These are phyloP conservation scores for Apiotrichum gamsii DNA, from an alignment of 1,284 basidiomycete species.

Conservation along the genomic window DNA sequence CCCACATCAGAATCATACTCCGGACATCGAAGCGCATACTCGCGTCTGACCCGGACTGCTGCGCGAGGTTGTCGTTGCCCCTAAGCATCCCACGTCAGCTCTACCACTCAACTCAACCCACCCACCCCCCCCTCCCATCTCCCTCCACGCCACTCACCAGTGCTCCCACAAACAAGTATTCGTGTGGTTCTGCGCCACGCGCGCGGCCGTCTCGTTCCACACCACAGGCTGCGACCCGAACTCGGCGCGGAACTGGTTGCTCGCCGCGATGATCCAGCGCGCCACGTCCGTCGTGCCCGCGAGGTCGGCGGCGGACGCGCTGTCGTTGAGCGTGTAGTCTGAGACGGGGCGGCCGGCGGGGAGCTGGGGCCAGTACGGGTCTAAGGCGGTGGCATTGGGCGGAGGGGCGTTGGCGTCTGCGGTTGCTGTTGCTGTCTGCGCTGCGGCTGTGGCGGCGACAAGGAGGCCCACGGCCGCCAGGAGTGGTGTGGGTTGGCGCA, in stretches of 20 bases:
- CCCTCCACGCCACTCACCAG: conserved; percentile 6
- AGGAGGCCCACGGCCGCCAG: too few relatives aligned
- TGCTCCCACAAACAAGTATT: conserved; percentile 15
- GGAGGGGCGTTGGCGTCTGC: conserved; percentile 4
- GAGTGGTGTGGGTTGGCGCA: too few relatives aligned
- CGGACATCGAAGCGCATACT: conserved; percentile 8
- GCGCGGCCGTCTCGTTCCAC: conserved; percentile 14
- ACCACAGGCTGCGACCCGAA: conserved; percentile 8
- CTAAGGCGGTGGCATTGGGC: conserved; percentile 5
- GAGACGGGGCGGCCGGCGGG: background rate
- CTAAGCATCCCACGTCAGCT: too few relatives aligned
- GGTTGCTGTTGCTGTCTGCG: too few relatives aligned
- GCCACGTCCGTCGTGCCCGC: conserved; percentile 6
- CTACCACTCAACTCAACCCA: background rate
- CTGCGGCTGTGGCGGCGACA: too few relatives aligned
- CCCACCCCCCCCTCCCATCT: background rate
- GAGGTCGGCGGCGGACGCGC: conserved; percentile 7
- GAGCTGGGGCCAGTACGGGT: conserved; percentile 16
- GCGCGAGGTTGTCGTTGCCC: conserved; percentile 16
- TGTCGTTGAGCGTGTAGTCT: conserved; percentile 7
- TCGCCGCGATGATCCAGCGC: conserved; percentile 9
- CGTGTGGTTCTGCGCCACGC: conserved; percentile 7
- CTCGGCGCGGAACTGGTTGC: conserved; percentile 10
- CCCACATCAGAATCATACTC: conserved; percentile 17
- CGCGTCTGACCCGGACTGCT: conserved; percentile 1